Base-by-base conservation (phyloP, 2,329 filamentous ascomycete genomes). In the Lasiodiplodia citricola region DNA sequence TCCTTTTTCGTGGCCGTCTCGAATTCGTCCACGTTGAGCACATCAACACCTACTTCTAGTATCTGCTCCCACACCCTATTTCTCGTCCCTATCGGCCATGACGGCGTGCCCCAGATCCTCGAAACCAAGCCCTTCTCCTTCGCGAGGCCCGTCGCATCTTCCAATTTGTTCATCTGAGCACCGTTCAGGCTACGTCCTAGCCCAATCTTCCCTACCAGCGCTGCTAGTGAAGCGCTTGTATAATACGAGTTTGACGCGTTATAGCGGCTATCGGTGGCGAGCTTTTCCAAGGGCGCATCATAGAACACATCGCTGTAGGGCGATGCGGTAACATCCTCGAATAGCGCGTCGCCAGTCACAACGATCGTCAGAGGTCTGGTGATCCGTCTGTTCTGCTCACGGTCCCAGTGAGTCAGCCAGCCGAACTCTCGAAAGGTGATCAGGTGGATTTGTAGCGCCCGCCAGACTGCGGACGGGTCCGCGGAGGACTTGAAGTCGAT, bases 21-120 rank as follows among this genome's bases (percentile, higher is more conserved):
- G 67, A 91, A 74, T 74, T 90, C 86, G 77, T 91, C 89, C 5
- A 87, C 87, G 75, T 89, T 90, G 63, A 91, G 73, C 56, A 90
- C 77, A 74, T 89, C 88, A 5, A 87, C 85, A 0, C 87, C 88
- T 71, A 88, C 86, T n/a, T 81, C 76, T 13, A 87, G 74, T 38
- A 91, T 73, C 1, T 83, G 78, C 66, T 83, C 79, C 88, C 88
- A 90, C 10, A 90, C 78, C 63, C 82, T 80, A 73, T 90, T 86
- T 57, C 88, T 80, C 50, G 85, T 73, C 21, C 80, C 79, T 7
- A 86, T 73, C 2, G 88, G 88, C 87, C 87, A 90, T 18, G 76
- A 76, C 0, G 88, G 88, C 13, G 86, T 77, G 28, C 86, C 85
- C 88, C 88, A 91, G 73, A 90, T 90, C 67, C 89, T 78, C 4